Conservation (phyloP, 257 asterid species). For the Eucommia ulmoides region DNA sequence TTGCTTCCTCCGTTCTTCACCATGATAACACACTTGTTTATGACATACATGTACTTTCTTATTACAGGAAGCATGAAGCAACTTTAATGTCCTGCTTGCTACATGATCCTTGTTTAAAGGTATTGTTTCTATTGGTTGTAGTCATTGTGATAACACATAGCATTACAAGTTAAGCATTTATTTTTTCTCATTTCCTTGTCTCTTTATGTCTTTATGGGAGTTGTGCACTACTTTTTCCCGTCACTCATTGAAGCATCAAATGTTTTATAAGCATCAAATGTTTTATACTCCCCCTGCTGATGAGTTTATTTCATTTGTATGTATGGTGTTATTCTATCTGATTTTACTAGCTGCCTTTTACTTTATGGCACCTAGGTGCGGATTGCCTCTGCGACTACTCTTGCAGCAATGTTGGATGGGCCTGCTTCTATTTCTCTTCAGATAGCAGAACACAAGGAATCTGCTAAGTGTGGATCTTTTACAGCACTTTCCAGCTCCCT, state of each 20-base stretch:
- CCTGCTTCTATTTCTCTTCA: conserved; percentile 82
- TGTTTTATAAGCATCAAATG: no score
- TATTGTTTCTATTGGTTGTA: conserved; percentile 17
- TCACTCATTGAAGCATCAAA: no score
- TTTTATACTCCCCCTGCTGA: no score
- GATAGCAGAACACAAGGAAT: conserved; percentile 74
- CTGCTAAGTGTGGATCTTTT: conserved; percentile 67
- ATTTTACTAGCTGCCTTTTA: background rate
- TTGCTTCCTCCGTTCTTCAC: conserved; percentile 1
- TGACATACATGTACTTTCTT: conserved; percentile 5
- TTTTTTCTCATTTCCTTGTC: no score
- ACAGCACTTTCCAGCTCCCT: conserved; percentile 88
- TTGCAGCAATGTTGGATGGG: conserved; percentile 75
- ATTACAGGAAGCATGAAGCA: conserved; percentile 58
- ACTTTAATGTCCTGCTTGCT: conserved; percentile 86
- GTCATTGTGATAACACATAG: no score
- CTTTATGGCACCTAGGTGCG: conserved; percentile 48
- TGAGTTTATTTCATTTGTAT: no score
- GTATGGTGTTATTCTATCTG: no score
- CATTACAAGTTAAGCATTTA: no score
- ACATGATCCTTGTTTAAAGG: conserved; percentile 77
- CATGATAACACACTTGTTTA: background rate
- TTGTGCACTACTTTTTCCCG: no score
- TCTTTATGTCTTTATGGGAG: no score
- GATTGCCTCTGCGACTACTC: conserved; percentile 68